Evolutionary conservation across 495 filamentous ascomycete genomes (phyloP), one percentile per base, ranked within the genome.

Genomic region (Neurospora hispaniola): DNA sequence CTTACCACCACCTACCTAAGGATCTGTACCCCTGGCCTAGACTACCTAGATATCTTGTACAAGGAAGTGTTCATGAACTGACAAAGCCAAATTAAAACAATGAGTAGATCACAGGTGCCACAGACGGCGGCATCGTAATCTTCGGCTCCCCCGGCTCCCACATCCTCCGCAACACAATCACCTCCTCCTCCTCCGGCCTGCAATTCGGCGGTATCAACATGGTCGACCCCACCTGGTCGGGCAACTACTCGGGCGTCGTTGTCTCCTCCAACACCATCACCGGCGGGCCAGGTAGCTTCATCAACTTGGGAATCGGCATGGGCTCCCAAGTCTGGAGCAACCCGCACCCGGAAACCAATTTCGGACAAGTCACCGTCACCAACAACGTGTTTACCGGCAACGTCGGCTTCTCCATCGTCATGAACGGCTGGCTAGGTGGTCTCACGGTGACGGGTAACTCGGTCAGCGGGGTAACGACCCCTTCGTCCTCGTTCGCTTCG

Each of bases 191-290:
- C n/a, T 73, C 66, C 27, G 31, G 71, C 16, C 54, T 75, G 4
- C 72, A 72, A 12, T 75, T 75, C 44, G 74, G 74, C 2, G 74
- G 59, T 8, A 75, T 75, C 54, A 75, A 75, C 23, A 75, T 75
- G 74, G 74, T 75, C 6, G 74, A 75, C 62, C 69, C 41, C 1
- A 41, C 69, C 12, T 75, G 73, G 41, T 38, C 38, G 0, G 74
- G 23, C 11, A 75, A 75, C 69, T 75, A 75, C 59, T 68, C 74
- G 5, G 59, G 66, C 48, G 74, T 75, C 9, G 72, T 75, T 16
- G 74, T 75, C 14, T 71, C 44, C 7, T 20, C 59, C 69, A 75
- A 73, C 23, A 42, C 69, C 41, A 75, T 75, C 70, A 40, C n/a
- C 38, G 71, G 72, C 31, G 69, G 44, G 2, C 70, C 69, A 0